Base-by-base conservation (phyloP, 1,284 basidiomycete genomes). In the Heterobasidion occidentale region DNA sequence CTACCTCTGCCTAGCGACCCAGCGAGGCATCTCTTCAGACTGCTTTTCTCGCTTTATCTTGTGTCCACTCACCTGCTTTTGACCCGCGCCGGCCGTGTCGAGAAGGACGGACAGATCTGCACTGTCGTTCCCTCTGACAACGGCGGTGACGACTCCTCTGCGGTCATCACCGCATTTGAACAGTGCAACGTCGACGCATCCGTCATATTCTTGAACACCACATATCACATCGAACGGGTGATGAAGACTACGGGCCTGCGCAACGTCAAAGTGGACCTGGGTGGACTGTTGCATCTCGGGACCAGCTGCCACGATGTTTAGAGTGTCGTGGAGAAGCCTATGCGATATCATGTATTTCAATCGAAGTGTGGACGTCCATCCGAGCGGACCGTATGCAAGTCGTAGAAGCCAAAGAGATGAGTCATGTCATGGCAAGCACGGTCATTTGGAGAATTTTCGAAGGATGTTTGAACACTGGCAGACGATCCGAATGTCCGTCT, bases 141-240 rank as follows among this genome's bases (percentile, higher is more conserved):
- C 52, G 68, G 64, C 15, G 60, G 63, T 15, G 70, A 71, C 53
- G 69, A 70, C 49, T 63, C 66, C 12, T 67, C 65, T 9, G 66
- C 67, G 7, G 68, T 70, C 50, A 38, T 64, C 9, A 56, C 60
- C 27, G 69, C 69, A 8, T 69, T 71, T 48, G 44, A 58, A 9
- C 59, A 63, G 17, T 71, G 69, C 54, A 54, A 20, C 61, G 66
- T 55, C 62, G 65, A 14, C 19, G 19, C 19, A 19, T 19, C 19
- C 19, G 19, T 19, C 19, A 19, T 19, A 19, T 19, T 19, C 19
- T 19, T 19, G 19, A 19, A 19, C 19, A 19, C 19, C 45, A 64
- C 65, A 11, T 71, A 65, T 54, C 66, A 69, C 48, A 65, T 70
- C 56, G 67, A 70, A 44, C 64, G 61, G n/a, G 64, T 69, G 0